Evolutionary conservation across 306 rosid genomes (phyloP).

Genomic region (Begonia peltatifolia): DNA sequence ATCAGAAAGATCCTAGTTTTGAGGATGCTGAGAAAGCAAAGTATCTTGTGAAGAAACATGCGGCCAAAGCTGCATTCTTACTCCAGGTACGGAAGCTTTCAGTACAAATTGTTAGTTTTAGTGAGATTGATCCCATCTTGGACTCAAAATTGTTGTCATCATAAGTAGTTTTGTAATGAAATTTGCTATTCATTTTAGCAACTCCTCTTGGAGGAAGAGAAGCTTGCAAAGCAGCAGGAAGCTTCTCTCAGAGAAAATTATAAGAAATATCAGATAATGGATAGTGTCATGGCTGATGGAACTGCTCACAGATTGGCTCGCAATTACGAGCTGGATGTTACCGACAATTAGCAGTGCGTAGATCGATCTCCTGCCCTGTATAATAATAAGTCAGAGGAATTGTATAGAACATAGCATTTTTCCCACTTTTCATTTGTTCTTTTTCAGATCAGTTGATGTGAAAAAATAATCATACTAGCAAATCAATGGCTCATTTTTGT

Average conservation of each 20-base stretch:
- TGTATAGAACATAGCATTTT: too few relatives aligned
- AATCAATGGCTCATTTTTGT: too few relatives aligned
- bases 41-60: constrained; percentile 29
- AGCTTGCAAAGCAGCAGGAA: constrained; percentile 48
- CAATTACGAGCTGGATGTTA: neutral
- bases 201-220: constrained; percentile 41
- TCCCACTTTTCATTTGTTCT: too few relatives aligned
- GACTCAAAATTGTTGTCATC: too few relatives aligned
- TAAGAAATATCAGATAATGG: constrained; percentile 39
- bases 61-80: constrained; percentile 29
- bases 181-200: constrained; percentile 15
- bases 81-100: constrained; percentile 26
- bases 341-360: neutral
- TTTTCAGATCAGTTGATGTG: too few relatives aligned
- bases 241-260: constrained; percentile 25
- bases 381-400: too few relatives aligned
- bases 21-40: constrained; percentile 36
- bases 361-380: too few relatives aligned
- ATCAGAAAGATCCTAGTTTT: constrained; percentile 48
- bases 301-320: constrained; percentile 44
- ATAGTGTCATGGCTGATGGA: constrained; percentile 38
- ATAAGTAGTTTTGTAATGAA: too few relatives aligned
- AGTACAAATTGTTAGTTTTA: neutral
- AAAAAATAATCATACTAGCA: too few relatives aligned
- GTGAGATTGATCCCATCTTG: neutral